Conservation (phyloP, 768 basidiomycete species). For the Termitomyces sp. region DNA sequence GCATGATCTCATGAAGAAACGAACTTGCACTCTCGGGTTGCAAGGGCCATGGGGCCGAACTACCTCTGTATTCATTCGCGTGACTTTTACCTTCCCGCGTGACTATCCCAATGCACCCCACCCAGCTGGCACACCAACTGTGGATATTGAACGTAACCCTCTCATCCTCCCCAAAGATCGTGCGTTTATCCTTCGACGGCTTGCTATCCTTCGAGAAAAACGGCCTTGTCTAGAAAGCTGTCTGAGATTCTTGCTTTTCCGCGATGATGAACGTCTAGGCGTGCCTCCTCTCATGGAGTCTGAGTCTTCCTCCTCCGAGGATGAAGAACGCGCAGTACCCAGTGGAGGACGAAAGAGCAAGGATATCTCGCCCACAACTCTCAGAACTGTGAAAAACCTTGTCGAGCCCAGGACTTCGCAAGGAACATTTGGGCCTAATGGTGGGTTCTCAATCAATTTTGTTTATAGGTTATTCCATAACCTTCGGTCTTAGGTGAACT, state of each 20-base stretch:
- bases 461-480: background rate
- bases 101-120: slow-evolving; percentile 63
- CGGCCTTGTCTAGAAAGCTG: slow-evolving; percentile 84
- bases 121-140: slow-evolving; percentile 62
- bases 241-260: slow-evolving; percentile 73
- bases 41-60: slow-evolving; percentile 91
- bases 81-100: slow-evolving; percentile 85
- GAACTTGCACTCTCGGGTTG: slow-evolving; percentile 80
- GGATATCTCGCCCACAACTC: slow-evolving; percentile 46
- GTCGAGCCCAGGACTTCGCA: slow-evolving; percentile 84
- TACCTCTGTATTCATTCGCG: slow-evolving; percentile 78
- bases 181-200: slow-evolving; percentile 70
- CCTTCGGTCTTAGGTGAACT: slow-evolving; percentile 56
- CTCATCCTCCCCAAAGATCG: slow-evolving; percentile 74
- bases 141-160: slow-evolving; percentile 81
- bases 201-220: slow-evolving; percentile 68
- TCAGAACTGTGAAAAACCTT: slow-evolving; percentile 69
- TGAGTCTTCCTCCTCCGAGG: slow-evolving; percentile 52
- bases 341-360: slow-evolving; percentile 29
- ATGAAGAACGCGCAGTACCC: slow-evolving; percentile 34
- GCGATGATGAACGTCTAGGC: slow-evolving; percentile 51
- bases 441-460: slow-evolving; percentile 30
- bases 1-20: slow-evolving; percentile 66
- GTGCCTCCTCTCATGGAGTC: slow-evolving; percentile 38
- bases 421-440: slow-evolving; percentile 85